Conservation (phyloP, 2,329 filamentous ascomycete species). For the Harringtonia lauricola region DNA sequence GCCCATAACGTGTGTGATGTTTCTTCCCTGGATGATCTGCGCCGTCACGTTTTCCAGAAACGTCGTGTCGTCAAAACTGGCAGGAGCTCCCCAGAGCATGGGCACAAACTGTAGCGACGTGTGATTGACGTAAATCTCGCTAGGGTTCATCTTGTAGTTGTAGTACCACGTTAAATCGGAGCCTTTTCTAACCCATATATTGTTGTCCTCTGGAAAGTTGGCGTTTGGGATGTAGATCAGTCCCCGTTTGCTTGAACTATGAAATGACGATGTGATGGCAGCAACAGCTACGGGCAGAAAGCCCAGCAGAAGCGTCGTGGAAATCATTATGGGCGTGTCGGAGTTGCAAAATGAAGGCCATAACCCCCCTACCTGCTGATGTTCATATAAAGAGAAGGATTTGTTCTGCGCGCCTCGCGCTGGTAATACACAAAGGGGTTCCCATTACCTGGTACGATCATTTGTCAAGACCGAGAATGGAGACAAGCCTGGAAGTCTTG, state of each 20-base stretch:
- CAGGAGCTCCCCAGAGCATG: slow-evolving; percentile 61
- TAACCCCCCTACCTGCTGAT: no score
- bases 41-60: slow-evolving; percentile 50
- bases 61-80: slow-evolving; percentile 35
- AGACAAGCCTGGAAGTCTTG: no score
- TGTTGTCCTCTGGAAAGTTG: slow-evolving; percentile 46
- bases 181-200: slow-evolving; percentile 45
- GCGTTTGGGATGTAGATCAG: slow-evolving; percentile 54
- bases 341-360: no score
- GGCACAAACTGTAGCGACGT: slow-evolving; percentile 61
- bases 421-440: no score
- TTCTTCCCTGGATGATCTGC: slow-evolving; percentile 39
- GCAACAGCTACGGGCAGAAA: no score
- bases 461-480: no score
- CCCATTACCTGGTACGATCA: no score
- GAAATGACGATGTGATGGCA: slow-evolving; percentile 16
- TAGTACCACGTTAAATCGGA: slow-evolving; percentile 72
- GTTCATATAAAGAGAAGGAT: no score
- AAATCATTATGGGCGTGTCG: no score
- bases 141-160: slow-evolving; percentile 56
- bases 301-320: no score
- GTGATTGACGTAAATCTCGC: slow-evolving; percentile 33
- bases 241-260: slow-evolving; percentile 51
- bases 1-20: slow-evolving; percentile 55
- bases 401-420: no score